These are phyloP conservation scores for Geotrichum klebahnii DNA, from an alignment of 1,139 yeast genomes.

Conservation along the genomic window DNA sequence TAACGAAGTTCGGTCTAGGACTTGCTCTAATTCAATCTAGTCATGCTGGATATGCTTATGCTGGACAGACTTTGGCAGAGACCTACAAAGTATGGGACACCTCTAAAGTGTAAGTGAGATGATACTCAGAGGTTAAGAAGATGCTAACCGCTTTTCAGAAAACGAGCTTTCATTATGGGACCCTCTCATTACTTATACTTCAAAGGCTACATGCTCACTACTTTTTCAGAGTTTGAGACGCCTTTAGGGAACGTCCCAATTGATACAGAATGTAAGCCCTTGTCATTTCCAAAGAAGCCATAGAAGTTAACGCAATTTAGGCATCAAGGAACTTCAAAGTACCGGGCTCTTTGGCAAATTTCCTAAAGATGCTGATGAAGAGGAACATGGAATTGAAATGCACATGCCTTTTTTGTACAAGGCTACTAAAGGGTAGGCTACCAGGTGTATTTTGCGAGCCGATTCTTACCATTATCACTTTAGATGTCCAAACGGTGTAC, in stretches of 20 bases:
- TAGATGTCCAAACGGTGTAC: conserved; percentile 39
- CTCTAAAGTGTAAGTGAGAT: conserved; percentile 39
- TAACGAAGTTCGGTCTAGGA: not conserved
- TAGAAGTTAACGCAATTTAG: no score
- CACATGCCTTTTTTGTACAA: conserved; percentile 74
- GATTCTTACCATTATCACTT: conserved; percentile 7
- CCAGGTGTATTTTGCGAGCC: not conserved
- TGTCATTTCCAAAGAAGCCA: not conserved
- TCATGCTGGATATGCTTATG: conserved; percentile 89
- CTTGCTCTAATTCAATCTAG: conserved; percentile 24
- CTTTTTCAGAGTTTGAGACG: conserved; percentile 59
- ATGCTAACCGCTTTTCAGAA: conserved; percentile 32
- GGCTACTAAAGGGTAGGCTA: conserved; percentile 36
- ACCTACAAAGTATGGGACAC: conserved; percentile 71
- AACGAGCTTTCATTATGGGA: conserved; percentile 75
- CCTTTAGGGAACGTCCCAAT: conserved; percentile 75
- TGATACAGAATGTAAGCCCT: conserved; percentile 45
- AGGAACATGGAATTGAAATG: conserved; percentile 94
- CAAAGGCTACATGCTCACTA: conserved; percentile 54
- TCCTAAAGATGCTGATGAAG: conserved; percentile 61
- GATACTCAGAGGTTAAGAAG: not conserved
- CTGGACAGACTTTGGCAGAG: conserved; percentile 74
- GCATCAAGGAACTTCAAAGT: conserved; percentile 35
- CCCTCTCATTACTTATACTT: conserved; percentile 94
- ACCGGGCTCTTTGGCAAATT: conserved; percentile 51